Evolutionary conservation across 225 moss, liverwort and hornwort species (phyloP).

Genomic region (Ulota crispa): DNA sequence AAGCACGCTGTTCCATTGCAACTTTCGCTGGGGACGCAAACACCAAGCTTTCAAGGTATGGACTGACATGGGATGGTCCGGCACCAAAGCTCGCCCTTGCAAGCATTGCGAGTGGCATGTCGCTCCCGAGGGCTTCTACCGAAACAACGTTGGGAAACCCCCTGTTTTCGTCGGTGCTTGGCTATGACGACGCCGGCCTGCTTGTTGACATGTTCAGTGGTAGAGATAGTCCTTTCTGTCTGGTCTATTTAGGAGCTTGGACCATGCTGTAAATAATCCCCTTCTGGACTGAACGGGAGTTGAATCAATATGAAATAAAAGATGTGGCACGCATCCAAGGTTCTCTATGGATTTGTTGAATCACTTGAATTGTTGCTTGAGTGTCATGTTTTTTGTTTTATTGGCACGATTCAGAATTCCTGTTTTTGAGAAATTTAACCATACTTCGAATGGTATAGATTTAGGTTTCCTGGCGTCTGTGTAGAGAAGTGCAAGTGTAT

Average conservation of each 20-base stretch:
- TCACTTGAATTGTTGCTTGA: neutral
- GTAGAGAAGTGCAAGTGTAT: neutral
- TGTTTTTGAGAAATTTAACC: neutral
- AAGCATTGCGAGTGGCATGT: constrained; percentile 25
- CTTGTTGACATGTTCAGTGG: neutral
- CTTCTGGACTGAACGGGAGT: neutral
- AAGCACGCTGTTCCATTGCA: neutral
- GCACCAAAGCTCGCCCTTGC: neutral
- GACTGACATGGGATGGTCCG: constrained; percentile 19
- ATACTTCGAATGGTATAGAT: neutral
- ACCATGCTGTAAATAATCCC: neutral
- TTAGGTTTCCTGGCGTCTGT: neutral
- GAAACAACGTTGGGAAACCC: neutral
- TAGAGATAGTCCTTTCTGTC: neutral
- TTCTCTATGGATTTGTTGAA: neutral
- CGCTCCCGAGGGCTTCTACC: constrained; percentile 5
- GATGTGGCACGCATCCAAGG: neutral
- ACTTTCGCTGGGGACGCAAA: neutral
- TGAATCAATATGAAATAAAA: neutral
- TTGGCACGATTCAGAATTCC: no score
- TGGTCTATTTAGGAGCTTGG: neutral
- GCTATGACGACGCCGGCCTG: neutral
- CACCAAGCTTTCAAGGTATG: constrained; percentile 17
- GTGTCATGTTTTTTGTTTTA: neutral
- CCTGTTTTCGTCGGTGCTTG: constrained; percentile 16